Evolutionary conservation across 805 yeast genomes (phyloP), one percentile per base, ranked within the genome.

Genomic region (Cyberlindnera subsufficiens): DNA sequence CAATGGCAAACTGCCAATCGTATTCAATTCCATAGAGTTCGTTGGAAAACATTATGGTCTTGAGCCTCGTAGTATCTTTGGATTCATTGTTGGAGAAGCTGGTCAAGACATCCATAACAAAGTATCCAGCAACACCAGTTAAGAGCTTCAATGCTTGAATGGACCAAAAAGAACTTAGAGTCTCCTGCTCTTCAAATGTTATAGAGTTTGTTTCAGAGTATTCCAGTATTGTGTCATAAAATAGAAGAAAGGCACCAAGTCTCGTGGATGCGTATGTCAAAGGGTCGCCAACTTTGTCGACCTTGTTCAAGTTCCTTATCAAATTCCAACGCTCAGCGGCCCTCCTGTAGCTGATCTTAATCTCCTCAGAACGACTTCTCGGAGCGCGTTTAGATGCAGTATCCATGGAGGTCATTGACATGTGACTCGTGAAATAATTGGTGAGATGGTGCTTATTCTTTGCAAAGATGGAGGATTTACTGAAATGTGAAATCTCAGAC

Each of bases 1-100:
- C 60, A 4, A 53, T 30, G 2, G 62, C 60, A 18, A 58, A 39
- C 30, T 44, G 52, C 62, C 62, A 58, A 2, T 49, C 39, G 56
- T 58, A 55, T 17, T 53, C 52, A 6, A 50, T 40, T 1, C 48
- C 46, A 33, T 48, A 50, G 33, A 18, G 32, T 3, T 44, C 43
- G 16, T 49, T 44, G 38, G 48, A 42, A 5, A 53, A 16, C 8
- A 40, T 44, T 3, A 55, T 18, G 1, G 49, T 42, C 34, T 47
- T 53, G 29, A 52, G 36, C 25, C 40, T 47, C 10, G 54, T 46
- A 6, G 42, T 36, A 9, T 31, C 35, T 32, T 49, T 53, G 22
- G 48, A 34, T 11, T 48, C 51, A 14, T 42, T 52, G 35, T 58
- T 58, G 15, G 46, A 38, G 40, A 53, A 56, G 18, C 49, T 51